These are phyloP conservation scores for Teunomyces atbi DNA, from an alignment of 805 yeast species.

Conservation along the genomic window DNA sequence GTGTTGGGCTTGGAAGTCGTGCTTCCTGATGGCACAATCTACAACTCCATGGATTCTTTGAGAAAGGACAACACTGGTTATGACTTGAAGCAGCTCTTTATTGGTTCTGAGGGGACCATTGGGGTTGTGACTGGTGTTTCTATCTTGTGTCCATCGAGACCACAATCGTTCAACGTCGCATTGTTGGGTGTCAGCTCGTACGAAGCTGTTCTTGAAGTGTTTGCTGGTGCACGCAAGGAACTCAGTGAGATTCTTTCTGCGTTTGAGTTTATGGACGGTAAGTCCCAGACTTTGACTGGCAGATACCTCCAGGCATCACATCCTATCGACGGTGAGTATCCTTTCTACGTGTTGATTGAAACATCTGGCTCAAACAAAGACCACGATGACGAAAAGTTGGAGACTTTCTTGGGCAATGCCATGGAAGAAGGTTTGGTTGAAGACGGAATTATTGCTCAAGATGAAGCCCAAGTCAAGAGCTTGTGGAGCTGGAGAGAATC, in stretches of 20 bases:
- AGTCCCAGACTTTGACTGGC: conserved; percentile 63
- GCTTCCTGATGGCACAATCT: conserved; percentile 82
- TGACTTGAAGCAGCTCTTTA: conserved; percentile 87
- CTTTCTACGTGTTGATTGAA: conserved; percentile 89
- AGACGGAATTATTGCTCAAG: conserved; percentile 97
- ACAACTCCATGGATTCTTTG: conserved; percentile 77
- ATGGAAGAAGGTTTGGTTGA: conserved; percentile 81
- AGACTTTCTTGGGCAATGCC: conserved; percentile 73
- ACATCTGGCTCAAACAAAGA: conserved; percentile 94
- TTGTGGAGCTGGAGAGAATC: conserved; percentile 97
- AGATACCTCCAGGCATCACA: conserved; percentile 58
- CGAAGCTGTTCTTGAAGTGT: conserved; percentile 81
- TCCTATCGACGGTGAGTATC: conserved; percentile 79
- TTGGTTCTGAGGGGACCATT: conserved; percentile 91
- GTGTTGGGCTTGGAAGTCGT: conserved; percentile 91
- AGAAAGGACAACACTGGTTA: conserved; percentile 96
- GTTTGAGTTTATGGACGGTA: conserved; percentile 88
- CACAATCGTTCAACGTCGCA: conserved; percentile 82
- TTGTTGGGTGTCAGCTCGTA: conserved; percentile 78
- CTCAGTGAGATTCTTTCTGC: conserved; percentile 86
- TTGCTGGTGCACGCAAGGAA: conserved; percentile 73
- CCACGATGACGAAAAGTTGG: conserved; percentile 90
- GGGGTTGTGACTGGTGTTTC: conserved; percentile 91
- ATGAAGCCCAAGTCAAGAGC: conserved; percentile 77
- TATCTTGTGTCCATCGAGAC: conserved; percentile 84